Evolutionary conservation across 106 monocot genomes (phyloP), one percentile per base, ranked within the genome.

Genomic region (Dactylorhiza incarnata): DNA sequence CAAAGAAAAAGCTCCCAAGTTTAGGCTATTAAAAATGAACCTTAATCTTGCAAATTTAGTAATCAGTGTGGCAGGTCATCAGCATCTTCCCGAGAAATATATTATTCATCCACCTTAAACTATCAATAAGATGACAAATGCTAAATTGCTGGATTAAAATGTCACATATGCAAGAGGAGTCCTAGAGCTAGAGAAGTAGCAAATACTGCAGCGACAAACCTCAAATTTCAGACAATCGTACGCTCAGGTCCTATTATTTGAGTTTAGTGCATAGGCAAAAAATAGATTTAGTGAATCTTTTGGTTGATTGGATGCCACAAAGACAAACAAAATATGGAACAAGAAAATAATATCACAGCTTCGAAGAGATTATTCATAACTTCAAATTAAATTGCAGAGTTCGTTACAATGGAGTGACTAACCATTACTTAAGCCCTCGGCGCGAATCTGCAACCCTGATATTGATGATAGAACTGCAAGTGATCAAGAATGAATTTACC

Each of bases 401-500:
- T 13, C 9, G 26, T 0, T 26, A 29, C 11, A 29, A 19, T 5
- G 13, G 44, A 69, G 69, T 45, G 69, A 46, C 83, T 75, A 79
- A 92, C 92, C 75, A 75, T 87, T 76, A 69, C 54, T 56, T 73
- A 90, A 75, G 14, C 73, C 61, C n/a, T 81, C 47, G 17, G 89
- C 75, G 61, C 78, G 83, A 77, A 92, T 50, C 78, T 89, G 86
- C 55, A 92, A 83, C 10, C 92, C 92, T 75, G 92, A 92, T 68
- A 92, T 79, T 43, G 92, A 89, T 69, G 92, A 85, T 29, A 92
- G 65, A 79, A 92, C 92, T 92, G 89, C 74, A 85, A 54, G n/a
- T 22, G 56, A 78, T 37, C n/a, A 84, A 78, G 62, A 78, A 53
- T 24, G 22, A 78, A 16, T 47, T 73, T 62, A 78, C 53, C 45